These are phyloP conservation scores for Xylariales sp. DNA, from an alignment of 2,329 filamentous ascomycete species.

Conservation along the genomic window DNA sequence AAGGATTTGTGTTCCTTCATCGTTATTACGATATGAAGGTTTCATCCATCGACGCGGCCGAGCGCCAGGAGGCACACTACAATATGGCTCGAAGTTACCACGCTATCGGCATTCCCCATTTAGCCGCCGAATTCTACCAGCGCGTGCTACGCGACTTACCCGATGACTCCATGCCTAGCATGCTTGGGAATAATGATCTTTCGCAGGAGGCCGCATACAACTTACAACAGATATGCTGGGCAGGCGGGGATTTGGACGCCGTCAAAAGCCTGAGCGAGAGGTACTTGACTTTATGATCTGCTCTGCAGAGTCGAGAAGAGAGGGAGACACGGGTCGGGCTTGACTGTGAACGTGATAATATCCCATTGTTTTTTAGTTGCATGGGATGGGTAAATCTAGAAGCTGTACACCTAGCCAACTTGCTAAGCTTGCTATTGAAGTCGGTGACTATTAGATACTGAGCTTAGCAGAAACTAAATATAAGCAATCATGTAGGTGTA, in stretches of 20 bases:
- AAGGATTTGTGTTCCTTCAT: constrained; percentile 84
- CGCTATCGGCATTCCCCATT: constrained; percentile 75
- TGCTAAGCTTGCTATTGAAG: too few relatives aligned
- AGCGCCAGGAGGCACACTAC: constrained; percentile 81
- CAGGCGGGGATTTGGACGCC: constrained; percentile 45
- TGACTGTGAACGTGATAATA: constrained; percentile 10
- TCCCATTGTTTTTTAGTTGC: constrained; percentile 5
- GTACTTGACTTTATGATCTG: constrained; percentile 41
- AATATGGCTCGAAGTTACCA: constrained; percentile 84
- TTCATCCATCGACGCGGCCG: constrained; percentile 49
- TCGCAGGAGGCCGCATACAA: constrained; percentile 49
- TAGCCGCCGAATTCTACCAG: constrained; percentile 79
- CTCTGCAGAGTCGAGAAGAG: not conserved
- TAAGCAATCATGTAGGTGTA: too few relatives aligned
- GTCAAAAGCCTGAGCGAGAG: constrained; percentile 42
- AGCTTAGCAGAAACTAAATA: too few relatives aligned
- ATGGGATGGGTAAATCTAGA: not conserved
- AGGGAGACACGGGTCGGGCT: not conserved
- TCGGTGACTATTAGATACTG: too few relatives aligned
- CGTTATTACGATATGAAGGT: constrained; percentile 75
- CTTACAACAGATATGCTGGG: constrained; percentile 48
- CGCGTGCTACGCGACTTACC: constrained; percentile 57
- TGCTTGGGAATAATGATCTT: constrained; percentile 45
- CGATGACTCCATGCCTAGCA: constrained; percentile 25
- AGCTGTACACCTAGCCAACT: too few relatives aligned